These are phyloP conservation scores for Chrysopogon serrulatus DNA, from an alignment of 176 grass and related monocot genomes.

Conservation along the genomic window DNA sequence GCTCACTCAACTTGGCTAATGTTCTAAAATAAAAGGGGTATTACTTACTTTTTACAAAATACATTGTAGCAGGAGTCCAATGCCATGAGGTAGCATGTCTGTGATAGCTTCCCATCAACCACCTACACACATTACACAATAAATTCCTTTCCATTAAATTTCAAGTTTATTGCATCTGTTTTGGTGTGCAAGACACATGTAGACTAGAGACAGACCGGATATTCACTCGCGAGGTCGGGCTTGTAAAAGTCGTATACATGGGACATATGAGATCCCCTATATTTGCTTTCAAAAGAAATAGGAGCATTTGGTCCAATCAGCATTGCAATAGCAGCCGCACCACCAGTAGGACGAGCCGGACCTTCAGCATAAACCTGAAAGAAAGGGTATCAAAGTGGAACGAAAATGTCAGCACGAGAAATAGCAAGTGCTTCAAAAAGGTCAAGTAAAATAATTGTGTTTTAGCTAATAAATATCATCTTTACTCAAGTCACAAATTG, in stretches of 20 bases:
- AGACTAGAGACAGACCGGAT: conserved; percentile 51
- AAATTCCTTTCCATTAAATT: not conserved
- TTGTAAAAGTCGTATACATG: conserved; percentile 99
- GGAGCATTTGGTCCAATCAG: conserved; percentile 94
- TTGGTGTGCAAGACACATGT: not conserved
- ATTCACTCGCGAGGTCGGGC: conserved; percentile 97
- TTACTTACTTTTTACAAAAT: conserved; percentile 54
- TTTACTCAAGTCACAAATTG: not conserved
- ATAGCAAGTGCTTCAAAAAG: not conserved
- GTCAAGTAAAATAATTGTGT: not conserved
- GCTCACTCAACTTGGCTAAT: not conserved
- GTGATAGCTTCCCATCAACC: conserved; percentile 97
- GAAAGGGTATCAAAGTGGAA: not conserved
- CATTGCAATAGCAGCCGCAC: conserved; percentile 94
- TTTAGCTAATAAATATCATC: not conserved
- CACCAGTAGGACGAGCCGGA: conserved; percentile 86
- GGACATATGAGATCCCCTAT: conserved; percentile 86
- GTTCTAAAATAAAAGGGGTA: not conserved
- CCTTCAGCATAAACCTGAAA: conserved; percentile 94
- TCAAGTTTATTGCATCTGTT: not conserved
- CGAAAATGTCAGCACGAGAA: not conserved
- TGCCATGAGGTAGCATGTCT: conserved; percentile 95
- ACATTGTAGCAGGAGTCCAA: conserved; percentile 74
- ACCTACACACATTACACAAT: conserved; percentile 41
- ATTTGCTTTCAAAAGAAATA: conserved; percentile 93